Evolutionary conservation across 805 yeast genomes (phyloP).

Genomic region (Cyberlindnera mycetangii): DNA sequence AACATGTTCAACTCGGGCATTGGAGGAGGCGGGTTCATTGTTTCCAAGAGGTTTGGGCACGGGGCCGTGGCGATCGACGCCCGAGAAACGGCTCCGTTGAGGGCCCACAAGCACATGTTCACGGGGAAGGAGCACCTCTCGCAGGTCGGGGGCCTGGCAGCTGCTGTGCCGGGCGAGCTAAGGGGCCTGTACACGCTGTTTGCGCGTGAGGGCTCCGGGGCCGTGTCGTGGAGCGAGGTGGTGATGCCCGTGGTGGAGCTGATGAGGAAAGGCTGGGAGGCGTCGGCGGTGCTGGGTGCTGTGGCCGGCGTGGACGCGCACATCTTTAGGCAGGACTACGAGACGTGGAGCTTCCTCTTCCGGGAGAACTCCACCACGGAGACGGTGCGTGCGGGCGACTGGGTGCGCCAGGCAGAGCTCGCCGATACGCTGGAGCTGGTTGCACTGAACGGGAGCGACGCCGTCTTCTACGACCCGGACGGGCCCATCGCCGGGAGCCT

Average conservation of each 20-base stretch:
- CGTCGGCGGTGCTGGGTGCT: constrained; percentile 41
- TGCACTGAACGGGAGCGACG: constrained; percentile 75
- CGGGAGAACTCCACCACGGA: constrained; percentile 30
- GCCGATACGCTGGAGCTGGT: constrained; percentile 67
- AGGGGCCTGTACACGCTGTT: constrained; percentile 72
- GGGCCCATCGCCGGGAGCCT: constrained; percentile 69
- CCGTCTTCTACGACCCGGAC: constrained; percentile 77
- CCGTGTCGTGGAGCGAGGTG: constrained; percentile 66
- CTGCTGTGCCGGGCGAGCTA: constrained; percentile 89
- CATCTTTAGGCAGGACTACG: constrained; percentile 29
- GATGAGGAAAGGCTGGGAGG: constrained; percentile 63
- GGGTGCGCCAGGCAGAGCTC: constrained; percentile 51
- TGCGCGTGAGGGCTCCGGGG: constrained; percentile 65
- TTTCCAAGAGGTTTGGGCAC: constrained; percentile 39
- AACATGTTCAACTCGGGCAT: constrained; percentile 85
- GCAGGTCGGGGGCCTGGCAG: constrained; percentile 81
- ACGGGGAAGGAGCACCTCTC: constrained; percentile 45
- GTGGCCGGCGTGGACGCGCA: constrained; percentile 40
- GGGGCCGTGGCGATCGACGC: constrained; percentile 71
- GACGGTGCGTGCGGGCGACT: constrained; percentile 54
- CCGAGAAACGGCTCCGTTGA: constrained; percentile 80
- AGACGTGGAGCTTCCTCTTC: constrained; percentile 58
- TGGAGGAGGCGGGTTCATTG: constrained; percentile 80
- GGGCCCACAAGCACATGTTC: constrained; percentile 65
- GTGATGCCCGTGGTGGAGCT: constrained; percentile 71